Base-by-base conservation (phyloP, 176 grass and related monocot genomes). In the Juncus effusus region DNA sequence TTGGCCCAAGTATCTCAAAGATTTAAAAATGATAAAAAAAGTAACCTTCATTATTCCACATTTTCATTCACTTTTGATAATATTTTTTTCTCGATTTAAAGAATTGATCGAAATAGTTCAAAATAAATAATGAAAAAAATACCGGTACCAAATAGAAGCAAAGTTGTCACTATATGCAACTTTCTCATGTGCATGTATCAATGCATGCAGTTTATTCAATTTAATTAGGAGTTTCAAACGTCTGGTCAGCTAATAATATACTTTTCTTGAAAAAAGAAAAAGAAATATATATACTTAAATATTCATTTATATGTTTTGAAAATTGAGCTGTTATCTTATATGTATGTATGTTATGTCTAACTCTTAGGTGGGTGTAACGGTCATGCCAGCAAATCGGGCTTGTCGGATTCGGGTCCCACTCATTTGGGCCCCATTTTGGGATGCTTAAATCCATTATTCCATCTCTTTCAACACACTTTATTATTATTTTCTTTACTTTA, bases 321-420 rank as follows among this genome's bases (percentile, higher is more conserved):
- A 56, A 40, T 71, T 57, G 67, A 71, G 67, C 54, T 59, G 52
- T 39, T 59, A 59, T 61, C 19, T 28, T 28, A 28, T 28, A 28
- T 28, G 19, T 28, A 28, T 28, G 19, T 28, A 28, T 28, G 19
- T 28, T 28, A 28, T 28, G 19, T 28, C 19, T 28, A 6, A 10
- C 10, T 61, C 58, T 71, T 71, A 58, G 39, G 67, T 71, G 13
- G 67, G 67, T 71, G 67, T 55, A 71, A 71, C 67, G 54, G 67
- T 71, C 52, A 71, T 71, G 67, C 51, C 67, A 45, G 38, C 67
- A 59, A 19, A 42, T 59, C 37, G 42, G 38, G 54, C 52, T 40
- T 16, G 10, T 13, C 63, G 63, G 42, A 5, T 64, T 65, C 63
- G 61, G 63, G 44, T 67, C 28, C 11, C 35, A 38, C 16, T 28